A percentile compares a stretch with the other conserved stretches of the same genome.
These are phyloP conservation scores for Diaporthe sp. DNA, from an alignment of 2,329 filamentous ascomycete genomes.

Conservation along the genomic window DNA sequence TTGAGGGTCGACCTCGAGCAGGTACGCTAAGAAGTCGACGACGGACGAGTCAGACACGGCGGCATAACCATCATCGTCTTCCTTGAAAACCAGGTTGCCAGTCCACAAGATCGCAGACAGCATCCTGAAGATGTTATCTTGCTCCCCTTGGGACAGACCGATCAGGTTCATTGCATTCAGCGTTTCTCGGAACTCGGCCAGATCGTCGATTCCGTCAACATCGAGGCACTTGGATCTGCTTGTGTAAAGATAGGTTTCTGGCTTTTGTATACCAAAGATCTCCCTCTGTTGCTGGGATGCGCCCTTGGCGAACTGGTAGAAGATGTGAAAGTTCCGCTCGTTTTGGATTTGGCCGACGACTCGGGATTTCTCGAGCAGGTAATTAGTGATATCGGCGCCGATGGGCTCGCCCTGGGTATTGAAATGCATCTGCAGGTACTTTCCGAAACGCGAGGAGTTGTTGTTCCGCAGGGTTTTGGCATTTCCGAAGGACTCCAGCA, in stretches of 20 bases:
- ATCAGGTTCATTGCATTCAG: constrained; percentile 96
- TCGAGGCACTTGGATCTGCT: constrained; percentile 95
- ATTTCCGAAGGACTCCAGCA: constrained; percentile 98
- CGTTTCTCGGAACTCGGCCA: constrained; percentile 90
- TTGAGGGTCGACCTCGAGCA: constrained; percentile 87
- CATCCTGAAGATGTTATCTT: constrained; percentile 98
- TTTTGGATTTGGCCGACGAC: constrained; percentile 96
- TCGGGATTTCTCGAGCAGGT: constrained; percentile 93
- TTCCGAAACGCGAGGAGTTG: constrained; percentile 98
- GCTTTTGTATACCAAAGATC: constrained; percentile 90
- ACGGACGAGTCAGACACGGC: constrained; percentile 90
- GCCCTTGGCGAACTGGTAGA: constrained; percentile 98
- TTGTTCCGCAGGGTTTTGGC: constrained; percentile 98
- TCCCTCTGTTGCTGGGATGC: constrained; percentile 89
- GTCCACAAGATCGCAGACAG: constrained; percentile 92
- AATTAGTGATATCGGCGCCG: constrained; percentile 98
- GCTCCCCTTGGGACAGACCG: constrained; percentile 87
- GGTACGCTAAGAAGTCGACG: constrained; percentile 93
- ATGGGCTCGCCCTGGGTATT: constrained; percentile 92
- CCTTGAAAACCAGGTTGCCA: constrained; percentile 91
- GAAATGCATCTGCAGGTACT: constrained; percentile 98
- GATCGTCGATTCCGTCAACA: constrained; percentile 93
- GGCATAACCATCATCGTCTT: constrained; percentile 92
- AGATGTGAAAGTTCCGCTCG: constrained; percentile 99
- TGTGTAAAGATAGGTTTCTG: constrained; percentile 93